These are phyloP conservation scores for Cutaneotrichosporon sp. DNA, from an alignment of 1,284 basidiomycete genomes.

Conservation along the genomic window DNA sequence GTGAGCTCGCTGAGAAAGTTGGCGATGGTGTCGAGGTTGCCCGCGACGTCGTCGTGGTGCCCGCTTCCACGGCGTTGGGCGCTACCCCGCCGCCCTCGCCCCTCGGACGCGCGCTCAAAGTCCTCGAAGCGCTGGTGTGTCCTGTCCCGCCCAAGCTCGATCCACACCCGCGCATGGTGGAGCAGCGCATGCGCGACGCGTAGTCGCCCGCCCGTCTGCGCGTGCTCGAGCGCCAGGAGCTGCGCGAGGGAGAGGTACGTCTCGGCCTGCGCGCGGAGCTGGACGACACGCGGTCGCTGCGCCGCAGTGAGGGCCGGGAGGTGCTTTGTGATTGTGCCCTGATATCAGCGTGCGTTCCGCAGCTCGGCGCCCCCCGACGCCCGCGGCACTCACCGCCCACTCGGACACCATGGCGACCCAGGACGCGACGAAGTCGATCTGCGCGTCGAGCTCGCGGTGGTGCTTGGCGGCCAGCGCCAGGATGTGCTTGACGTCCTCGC, in stretches of 20 bases:
- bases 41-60: neutral
- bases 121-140: conserved; percentile 7
- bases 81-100: neutral
- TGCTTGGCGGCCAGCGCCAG: neutral
- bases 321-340: neutral
- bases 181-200: neutral
- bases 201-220: neutral
- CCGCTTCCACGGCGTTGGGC: neutral
- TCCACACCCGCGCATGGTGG: neutral
- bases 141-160: neutral
- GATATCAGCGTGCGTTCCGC: too few species aligned
- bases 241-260: neutral
- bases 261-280: neutral
- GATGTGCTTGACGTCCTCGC: conserved; percentile 3
- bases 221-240: neutral
- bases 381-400: neutral
- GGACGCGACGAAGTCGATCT: neutral
- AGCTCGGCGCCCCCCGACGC: too few species aligned
- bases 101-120: conserved; percentile 1
- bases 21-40: neutral
- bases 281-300: neutral
- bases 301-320: neutral
- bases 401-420: neutral
- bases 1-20: neutral
- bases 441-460: neutral